Conservation (phyloP, 2,329 filamentous ascomycete species). For the Fusarium sp. region DNA sequence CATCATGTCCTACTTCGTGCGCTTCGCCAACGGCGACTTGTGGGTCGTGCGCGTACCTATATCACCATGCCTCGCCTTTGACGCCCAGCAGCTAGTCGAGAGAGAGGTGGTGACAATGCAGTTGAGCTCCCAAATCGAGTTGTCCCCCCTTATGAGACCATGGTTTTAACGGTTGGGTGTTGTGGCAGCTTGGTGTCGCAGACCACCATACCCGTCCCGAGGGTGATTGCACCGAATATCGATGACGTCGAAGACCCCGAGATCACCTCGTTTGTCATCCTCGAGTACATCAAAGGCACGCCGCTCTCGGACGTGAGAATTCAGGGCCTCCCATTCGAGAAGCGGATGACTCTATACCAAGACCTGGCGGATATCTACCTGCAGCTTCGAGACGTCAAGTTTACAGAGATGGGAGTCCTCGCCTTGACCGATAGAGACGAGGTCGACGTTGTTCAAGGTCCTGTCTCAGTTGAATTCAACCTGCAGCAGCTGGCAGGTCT, state of each 20-base stretch:
- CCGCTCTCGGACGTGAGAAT: conserved; percentile 26
- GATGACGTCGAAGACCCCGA: neutral
- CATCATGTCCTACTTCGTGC: conserved; percentile 38
- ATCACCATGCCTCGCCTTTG: conserved; percentile 9
- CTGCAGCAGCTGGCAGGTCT: conserved; percentile 43
- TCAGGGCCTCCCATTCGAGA: neutral
- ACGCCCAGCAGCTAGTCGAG: conserved; percentile 20
- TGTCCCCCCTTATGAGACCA: neutral
- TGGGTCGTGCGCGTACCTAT: conserved; percentile 35
- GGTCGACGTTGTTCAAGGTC: conserved; percentile 18
- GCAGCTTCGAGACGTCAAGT: neutral
- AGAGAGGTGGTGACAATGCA: conserved; percentile 37
- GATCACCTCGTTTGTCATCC: conserved; percentile 32
- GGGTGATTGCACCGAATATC: conserved; percentile 14
- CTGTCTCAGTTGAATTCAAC: conserved; percentile 39
- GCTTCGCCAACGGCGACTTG: conserved; percentile 12
- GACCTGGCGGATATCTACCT: neutral
- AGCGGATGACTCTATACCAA: neutral
- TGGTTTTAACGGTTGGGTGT: neutral
- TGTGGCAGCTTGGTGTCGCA: conserved; percentile 24
- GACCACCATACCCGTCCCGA: conserved; percentile 15
- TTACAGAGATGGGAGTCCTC: neutral
- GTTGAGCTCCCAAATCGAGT: conserved; percentile 7
- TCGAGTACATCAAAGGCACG: conserved; percentile 32
- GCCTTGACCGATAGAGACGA: neutral